These are phyloP conservation scores for Zelonia costaricensis DNA, from an alignment of 208 protist species.

Conservation along the genomic window DNA sequence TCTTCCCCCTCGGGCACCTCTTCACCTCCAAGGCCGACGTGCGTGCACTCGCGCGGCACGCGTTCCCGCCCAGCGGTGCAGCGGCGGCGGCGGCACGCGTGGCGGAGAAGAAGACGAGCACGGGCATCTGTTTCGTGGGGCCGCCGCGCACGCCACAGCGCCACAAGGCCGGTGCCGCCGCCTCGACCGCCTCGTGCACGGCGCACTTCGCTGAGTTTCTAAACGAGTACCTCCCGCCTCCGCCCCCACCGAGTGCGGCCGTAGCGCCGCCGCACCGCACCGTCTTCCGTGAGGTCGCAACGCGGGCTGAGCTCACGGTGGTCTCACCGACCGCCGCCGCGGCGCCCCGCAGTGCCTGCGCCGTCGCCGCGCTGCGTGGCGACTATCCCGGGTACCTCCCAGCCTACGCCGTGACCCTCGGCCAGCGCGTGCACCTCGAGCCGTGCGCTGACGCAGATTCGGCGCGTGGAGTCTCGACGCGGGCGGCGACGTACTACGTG, in stretches of 20 bases:
- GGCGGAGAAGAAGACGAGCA: conserved; percentile 70
- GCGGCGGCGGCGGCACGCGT: conserved; percentile 15
- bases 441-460: background rate
- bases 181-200: conserved; percentile 8
- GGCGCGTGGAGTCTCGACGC: conserved; percentile 1
- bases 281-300: conserved; percentile 48
- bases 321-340: background rate
- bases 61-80: conserved; percentile 2
- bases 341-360: background rate
- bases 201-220: conserved; percentile 60
- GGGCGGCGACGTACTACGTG: conserved; percentile 49
- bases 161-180: background rate
- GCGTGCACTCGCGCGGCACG: conserved; percentile 38
- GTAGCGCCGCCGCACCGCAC: conserved; percentile 23
- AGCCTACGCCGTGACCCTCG: conserved; percentile 72
- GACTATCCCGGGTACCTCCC: conserved; percentile 46
- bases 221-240: conserved; percentile 50
- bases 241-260: conserved; percentile 13
- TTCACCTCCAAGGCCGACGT: conserved; percentile 69
- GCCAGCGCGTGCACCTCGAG: conserved; percentile 50
- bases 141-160: conserved; percentile 1
- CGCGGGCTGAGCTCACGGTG: conserved; percentile 6
- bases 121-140: conserved; percentile 81
- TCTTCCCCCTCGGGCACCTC: conserved; percentile 81
- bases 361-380: background rate